Evolutionary conservation across 2,329 filamentous ascomycete genomes (phyloP), one percentile per base, ranked within the genome.

Genomic region (Alternaria gaisen): DNA sequence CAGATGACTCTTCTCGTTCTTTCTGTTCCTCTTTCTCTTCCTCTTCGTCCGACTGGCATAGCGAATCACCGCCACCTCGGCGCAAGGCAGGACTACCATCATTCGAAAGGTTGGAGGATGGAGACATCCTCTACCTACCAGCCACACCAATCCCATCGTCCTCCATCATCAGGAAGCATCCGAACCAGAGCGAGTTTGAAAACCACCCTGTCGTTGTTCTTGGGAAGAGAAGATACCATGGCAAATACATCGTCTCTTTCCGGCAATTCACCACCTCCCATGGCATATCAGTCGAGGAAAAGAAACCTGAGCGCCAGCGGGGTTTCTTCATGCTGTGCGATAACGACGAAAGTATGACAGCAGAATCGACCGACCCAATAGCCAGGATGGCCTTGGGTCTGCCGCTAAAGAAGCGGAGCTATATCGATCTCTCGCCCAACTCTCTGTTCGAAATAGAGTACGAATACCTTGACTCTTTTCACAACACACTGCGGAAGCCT

Each of bases 341-440:
- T 9, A 65, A 67, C 44, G 8, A 43, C 7, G 2, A 52, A 16
- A 44, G 55, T 40, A 43, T 22, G 16, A n/a, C 26, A 18, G 32
- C 36, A 26, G 8, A 11, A 9, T 18, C 24, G 6, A 24, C 48
- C 20, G 41, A 54, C 16, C 5, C 42, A 24, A 36, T 65, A 4
- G 56, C 63, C 48, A 63, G 43, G 9, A 24, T 70, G 26, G 46
- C 32, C 9, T 14, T 60, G 22, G 61, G 50, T 20, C 71, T 34
- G 22, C 54, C 30, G 14, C 72, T 72, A 46, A 14, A 8, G 12
- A 70, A 63, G 47, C 56, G 62, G 12, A 68, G 64, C 24, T 72
- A 66, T 43, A 44, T 73, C 52, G 72, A 72, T 38, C 58, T 70
- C 41, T 59, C 54, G 3, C 24, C 14, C 1, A 57, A 64, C 14